Conservation (phyloP, 441 rosid species). For the Gossypium laxum region DNA sequence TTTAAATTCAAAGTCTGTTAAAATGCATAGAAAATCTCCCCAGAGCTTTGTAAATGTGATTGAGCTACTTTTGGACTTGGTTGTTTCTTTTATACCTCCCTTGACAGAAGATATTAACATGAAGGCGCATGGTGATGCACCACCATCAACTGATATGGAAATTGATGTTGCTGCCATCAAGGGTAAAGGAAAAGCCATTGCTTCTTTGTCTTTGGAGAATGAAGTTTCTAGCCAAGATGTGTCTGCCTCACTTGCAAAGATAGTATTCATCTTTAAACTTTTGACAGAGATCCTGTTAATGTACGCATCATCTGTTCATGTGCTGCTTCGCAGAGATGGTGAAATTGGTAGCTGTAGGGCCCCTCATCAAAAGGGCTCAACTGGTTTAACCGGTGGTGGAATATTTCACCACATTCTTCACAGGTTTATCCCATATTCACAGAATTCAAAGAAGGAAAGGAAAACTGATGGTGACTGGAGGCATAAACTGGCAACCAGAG, state of each 20-base stretch:
- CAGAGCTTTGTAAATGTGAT: constrained; percentile 73
- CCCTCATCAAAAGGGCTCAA: constrained; percentile 43
- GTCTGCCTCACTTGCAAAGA: constrained; percentile 72
- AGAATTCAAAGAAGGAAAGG: constrained; percentile 57
- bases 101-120: constrained; percentile 40
- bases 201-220: constrained; percentile 45
- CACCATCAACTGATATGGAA: constrained; percentile 68
- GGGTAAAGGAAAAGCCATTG: constrained; percentile 90
- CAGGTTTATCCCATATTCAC: constrained; percentile 61
- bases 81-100: constrained; percentile 60
- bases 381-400: constrained; percentile 41
- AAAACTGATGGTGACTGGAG: constrained; percentile 85
- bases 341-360: constrained; percentile 55
- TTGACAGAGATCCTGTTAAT: constrained; percentile 76
- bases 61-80: constrained; percentile 83
- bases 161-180: constrained; percentile 69
- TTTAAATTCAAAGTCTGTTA: constrained; percentile 54
- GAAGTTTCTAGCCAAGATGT: constrained; percentile 47
- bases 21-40: constrained; percentile 66
- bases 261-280: constrained; percentile 83
- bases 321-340: constrained; percentile 72
- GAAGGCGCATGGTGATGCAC: constrained; percentile 27
- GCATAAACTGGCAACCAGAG: constrained; percentile 71
- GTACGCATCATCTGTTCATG: constrained; percentile 77
- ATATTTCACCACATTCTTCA: constrained; percentile 78